Evolutionary conservation across 2,329 filamentous ascomycete genomes (phyloP).

Genomic region (Zelopaecilomyces penicillatus): DNA sequence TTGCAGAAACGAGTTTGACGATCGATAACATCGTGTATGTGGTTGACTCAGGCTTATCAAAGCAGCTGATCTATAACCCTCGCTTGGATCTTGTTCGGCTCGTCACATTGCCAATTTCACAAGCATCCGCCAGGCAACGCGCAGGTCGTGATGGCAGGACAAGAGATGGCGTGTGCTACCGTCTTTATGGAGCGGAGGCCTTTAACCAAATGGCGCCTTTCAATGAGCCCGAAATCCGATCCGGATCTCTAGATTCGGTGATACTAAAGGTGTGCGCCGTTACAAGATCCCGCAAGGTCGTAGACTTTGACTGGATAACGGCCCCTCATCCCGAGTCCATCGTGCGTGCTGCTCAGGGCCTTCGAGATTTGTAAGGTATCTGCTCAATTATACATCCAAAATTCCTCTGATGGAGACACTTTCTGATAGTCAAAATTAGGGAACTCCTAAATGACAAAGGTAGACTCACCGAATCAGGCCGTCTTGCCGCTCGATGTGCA

Average conservation of each 20-base stretch:
- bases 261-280: constrained; percentile 2
- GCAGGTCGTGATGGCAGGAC: constrained; percentile 9
- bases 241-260: not conserved
- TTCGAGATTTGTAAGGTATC: constrained; percentile 7
- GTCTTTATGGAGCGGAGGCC: constrained; percentile 9
- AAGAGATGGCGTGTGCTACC: constrained; percentile 7
- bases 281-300: constrained; percentile 1
- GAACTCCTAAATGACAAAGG: constrained; percentile 3
- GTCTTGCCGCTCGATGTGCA: constrained; percentile 2
- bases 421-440: constrained; percentile 5
- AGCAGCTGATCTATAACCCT: constrained; percentile 7
- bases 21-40: constrained; percentile 9
- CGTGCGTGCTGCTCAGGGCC: constrained; percentile 9
- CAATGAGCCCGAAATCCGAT: constrained; percentile 5
- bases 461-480: constrained; percentile 1
- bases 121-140: constrained; percentile 10
- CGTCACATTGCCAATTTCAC: constrained; percentile 5
- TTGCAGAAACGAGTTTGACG: not conserved
- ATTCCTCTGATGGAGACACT: not conserved
- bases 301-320: constrained; percentile 9
- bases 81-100: constrained; percentile 4
- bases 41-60: constrained; percentile 8
- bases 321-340: constrained; percentile 9
- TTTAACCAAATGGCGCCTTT: constrained; percentile 4
- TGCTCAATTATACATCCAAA: not conserved